Evolutionary conservation across 257 asterid genomes (phyloP), one percentile per base, ranked within the genome.

Genomic region (Penstemon davidsonii): DNA sequence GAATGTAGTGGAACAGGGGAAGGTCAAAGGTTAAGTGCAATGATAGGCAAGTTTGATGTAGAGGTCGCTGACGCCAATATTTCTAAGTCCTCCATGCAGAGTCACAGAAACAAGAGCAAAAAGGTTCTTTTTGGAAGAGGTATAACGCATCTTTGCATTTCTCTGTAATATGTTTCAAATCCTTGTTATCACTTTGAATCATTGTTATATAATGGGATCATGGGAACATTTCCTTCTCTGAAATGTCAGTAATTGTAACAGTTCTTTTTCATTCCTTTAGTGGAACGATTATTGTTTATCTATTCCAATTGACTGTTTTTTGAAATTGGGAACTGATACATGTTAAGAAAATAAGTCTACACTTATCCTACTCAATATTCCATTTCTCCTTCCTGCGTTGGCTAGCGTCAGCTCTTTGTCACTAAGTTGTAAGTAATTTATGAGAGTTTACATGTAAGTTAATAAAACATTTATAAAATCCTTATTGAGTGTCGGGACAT

Each of bases 1-100:
- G 96, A 91, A 67, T 87, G 89, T 70, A 84, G 93, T 74, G 95
- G 88, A 72, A 88, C 96, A 44, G 96, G 84, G 67, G 95, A 84
- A 82, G 88, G 85, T 46, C 87, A 79, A 73, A 71, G 79, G 74
- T 72, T 82, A 52, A 82, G 85, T 69, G 81, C 71, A 68, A 62
- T 40, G 11, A 79, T 84, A 70, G 80, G 74, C 69, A 80, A 76
- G 56, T 57, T 75, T 64, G 80, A 78, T 66, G 42, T 63, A 62
- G 84, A 83, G 67, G 81, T 70, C 58, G 39, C 77, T 12, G 80
- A 76, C 13, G 71, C 60, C 67, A 85, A 80, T 70, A 69, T 72
- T 64, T 75, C 70, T 25, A 79, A 81, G 72, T 67, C 86, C 33
- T 66, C 87, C n/a, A 38, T 68, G 15, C 90, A 76, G 71, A 85